Evolutionary conservation across 441 rosid species (phyloP).

Genomic region (Capsella rubella): DNA sequence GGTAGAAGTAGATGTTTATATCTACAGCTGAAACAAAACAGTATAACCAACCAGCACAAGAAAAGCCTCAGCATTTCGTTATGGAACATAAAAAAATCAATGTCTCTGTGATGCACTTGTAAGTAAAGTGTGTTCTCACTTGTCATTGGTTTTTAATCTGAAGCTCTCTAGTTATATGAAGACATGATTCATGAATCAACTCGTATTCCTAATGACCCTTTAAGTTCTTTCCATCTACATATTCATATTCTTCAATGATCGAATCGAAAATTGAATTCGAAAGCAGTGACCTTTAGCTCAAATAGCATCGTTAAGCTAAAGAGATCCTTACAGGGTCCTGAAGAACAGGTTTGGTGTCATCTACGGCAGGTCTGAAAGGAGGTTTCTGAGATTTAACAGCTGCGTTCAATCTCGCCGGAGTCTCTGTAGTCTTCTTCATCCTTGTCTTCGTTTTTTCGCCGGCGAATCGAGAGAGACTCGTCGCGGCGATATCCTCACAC

Average conservation of each 20-base stretch:
- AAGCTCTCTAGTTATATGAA: not conserved
- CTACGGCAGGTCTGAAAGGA: constrained; percentile 42
- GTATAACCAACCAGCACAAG: not conserved
- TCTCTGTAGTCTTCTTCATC: constrained; percentile 38
- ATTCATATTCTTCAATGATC: not conserved
- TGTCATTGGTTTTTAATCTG: too few relatives aligned
- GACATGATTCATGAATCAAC: not conserved
- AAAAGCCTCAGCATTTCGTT: not conserved
- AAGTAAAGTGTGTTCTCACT: too few relatives aligned
- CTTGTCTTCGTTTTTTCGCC: constrained; percentile 12
- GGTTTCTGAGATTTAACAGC: constrained; percentile 36
- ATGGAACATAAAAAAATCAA: not conserved
- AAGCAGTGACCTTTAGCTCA: constrained; percentile 20
- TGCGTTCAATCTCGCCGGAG: constrained; percentile 29
- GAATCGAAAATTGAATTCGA: not conserved
- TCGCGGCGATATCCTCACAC: not conserved
- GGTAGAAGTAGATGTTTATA: not conserved
- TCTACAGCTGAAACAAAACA: not conserved
- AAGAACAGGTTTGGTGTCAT: constrained; percentile 48
- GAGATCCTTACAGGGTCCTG: constrained; percentile 43
- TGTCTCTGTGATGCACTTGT: not conserved
- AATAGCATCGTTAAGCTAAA: not conserved
- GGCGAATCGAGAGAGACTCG: not conserved
- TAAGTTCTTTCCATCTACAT: not conserved
- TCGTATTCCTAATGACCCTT: not conserved